Conservation (phyloP, 2,329 filamentous ascomycete genomes). For the Elsinoe necatrix region DNA sequence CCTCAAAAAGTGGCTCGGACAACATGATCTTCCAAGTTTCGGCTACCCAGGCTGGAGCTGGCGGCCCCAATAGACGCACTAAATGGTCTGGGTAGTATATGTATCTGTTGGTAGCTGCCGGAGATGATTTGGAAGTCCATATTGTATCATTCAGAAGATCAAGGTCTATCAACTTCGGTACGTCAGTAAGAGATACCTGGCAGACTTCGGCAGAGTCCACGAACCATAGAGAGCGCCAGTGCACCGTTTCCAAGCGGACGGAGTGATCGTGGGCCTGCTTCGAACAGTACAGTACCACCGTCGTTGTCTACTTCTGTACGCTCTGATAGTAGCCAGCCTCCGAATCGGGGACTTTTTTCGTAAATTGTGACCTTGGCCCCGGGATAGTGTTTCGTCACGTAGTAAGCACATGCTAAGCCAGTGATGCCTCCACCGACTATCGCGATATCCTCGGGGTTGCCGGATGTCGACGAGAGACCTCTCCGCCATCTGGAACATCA, state of each 20-base stretch:
- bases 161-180: slow-evolving; percentile 48
- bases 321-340: slow-evolving; percentile 76
- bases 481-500: not conserved
- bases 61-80: slow-evolving; percentile 50
- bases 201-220: slow-evolving; percentile 20
- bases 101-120: slow-evolving; percentile 58
- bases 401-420: slow-evolving; percentile 70
- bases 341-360: slow-evolving; percentile 60
- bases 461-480: not conserved
- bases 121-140: slow-evolving; percentile 42
- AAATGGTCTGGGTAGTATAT: slow-evolving; percentile 84
- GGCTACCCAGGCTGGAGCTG: slow-evolving; percentile 28
- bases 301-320: slow-evolving; percentile 52
- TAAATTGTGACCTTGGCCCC: slow-evolving; percentile 69
- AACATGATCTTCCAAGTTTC: slow-evolving; percentile 32
- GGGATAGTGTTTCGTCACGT: slow-evolving; percentile 60
- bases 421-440: slow-evolving; percentile 77
- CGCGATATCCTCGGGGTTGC: slow-evolving; percentile 43
- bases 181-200: not conserved
- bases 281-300: slow-evolving; percentile 62
- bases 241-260: slow-evolving; percentile 53
- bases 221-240: slow-evolving; percentile 62
- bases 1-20: slow-evolving; percentile 50
- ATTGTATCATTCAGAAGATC: slow-evolving; percentile 50
- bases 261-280: slow-evolving; percentile 74